A percentile compares a stretch with the other conserved stretches of the same genome.
These are phyloP conservation scores for Pisolithus orientalis DNA, from an alignment of 768 basidiomycete species.

Conservation along the genomic window DNA sequence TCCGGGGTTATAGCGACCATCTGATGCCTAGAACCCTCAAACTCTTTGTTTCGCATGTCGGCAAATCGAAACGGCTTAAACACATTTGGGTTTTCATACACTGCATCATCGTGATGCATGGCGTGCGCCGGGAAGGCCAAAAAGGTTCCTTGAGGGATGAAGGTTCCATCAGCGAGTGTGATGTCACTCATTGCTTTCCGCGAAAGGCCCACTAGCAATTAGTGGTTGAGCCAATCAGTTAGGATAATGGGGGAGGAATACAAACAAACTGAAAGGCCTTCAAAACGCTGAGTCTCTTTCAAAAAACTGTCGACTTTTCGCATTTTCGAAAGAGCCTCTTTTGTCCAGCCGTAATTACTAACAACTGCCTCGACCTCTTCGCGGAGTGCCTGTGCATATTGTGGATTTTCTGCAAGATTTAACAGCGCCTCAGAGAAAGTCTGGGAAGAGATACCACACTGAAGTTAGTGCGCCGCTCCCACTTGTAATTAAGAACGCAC, in stretches of 20 bases:
- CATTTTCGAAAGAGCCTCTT: conserved; percentile 23
- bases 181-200: conserved; percentile 28
- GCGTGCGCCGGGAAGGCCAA: conserved; percentile 18
- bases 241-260: neutral
- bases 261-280: conserved; percentile 23
- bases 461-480: neutral
- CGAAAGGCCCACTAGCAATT: conserved; percentile 18
- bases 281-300: conserved; percentile 29
- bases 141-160: conserved; percentile 28
- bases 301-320: conserved; percentile 37
- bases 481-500: neutral
- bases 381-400: conserved; percentile 29
- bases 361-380: conserved; percentile 31
- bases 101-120: conserved; percentile 11
- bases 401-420: conserved; percentile 30
- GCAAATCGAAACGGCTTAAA: conserved; percentile 49
- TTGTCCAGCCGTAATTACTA: conserved; percentile 24
- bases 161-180: conserved; percentile 33
- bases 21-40: conserved; percentile 28
- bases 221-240: neutral
- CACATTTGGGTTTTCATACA: conserved; percentile 27
- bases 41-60: conserved; percentile 27
- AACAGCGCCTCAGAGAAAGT: conserved; percentile 30
- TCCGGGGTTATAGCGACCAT: conserved; percentile 28
- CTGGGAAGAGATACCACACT: conserved; percentile 7